phyloP scores from a whole-genome alignment of 495 filamentous ascomycete genomes.

The Aspergillus conjunctus region DNA sequence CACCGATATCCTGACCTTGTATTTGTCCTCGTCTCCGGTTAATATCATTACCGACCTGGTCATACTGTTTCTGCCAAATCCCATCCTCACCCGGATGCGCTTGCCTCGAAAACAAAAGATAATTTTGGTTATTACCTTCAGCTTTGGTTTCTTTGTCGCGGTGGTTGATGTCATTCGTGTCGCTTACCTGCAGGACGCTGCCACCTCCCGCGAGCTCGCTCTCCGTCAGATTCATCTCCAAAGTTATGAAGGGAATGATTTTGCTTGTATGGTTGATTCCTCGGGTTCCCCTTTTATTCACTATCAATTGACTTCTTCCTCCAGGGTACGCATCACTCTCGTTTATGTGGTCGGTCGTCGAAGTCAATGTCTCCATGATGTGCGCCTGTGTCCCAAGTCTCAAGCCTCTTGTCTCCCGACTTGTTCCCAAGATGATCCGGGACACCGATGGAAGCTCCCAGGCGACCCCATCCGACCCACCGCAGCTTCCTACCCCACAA shows the following conservation, averaged over 20 bases:
- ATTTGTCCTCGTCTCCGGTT: conserved; percentile 79
- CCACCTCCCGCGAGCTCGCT: conserved; percentile 38
- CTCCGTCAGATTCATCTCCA: conserved; percentile 39
- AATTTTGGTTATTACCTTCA: conserved; percentile 80
- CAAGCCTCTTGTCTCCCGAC: conserved; percentile 78
- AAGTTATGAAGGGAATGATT: conserved; percentile 44
- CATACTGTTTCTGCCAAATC: conserved; percentile 82
- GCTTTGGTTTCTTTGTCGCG: conserved; percentile 80
- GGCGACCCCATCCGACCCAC: conserved; percentile 14
- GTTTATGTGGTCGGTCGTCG: conserved; percentile 91
- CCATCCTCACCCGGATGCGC: conserved; percentile 81
- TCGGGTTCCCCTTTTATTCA: not conserved
- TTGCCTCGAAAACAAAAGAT: conserved; percentile 82
- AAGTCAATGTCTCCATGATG: conserved; percentile 86
- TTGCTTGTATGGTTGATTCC: conserved; percentile 50
- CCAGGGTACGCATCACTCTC: conserved; percentile 76
- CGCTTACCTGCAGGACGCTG: conserved; percentile 81
- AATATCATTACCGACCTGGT: conserved; percentile 86
- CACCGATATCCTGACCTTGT: conserved; percentile 76
- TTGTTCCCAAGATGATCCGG: conserved; percentile 72
- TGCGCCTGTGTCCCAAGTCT: conserved; percentile 86
- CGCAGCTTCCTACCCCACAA: conserved; percentile 18
- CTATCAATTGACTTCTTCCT: not conserved
- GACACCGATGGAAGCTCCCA: conserved; percentile 44
- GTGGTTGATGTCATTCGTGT: conserved; percentile 87